These are phyloP conservation scores for Paracoccidioides lutzii DNA, from an alignment of 2,329 filamentous ascomycete species.

Conservation along the genomic window DNA sequence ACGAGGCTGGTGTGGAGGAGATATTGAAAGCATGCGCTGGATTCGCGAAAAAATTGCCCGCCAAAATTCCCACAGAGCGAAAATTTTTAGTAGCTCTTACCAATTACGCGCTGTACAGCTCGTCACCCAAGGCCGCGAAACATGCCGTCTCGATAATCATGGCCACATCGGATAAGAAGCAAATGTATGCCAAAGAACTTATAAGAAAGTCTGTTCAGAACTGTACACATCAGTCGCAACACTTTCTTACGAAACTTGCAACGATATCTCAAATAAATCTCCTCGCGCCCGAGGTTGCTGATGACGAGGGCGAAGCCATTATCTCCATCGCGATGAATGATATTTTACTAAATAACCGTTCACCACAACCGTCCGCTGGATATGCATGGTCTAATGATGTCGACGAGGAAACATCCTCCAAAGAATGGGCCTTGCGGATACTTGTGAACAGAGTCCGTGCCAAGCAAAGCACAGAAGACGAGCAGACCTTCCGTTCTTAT, in stretches of 20 bases:
- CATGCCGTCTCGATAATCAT: constrained; percentile 87
- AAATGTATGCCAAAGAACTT: constrained; percentile 75
- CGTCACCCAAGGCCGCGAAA: constrained; percentile 73
- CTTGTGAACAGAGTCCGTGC: constrained; percentile 74
- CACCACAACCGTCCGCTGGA: constrained; percentile 36
- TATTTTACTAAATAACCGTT: constrained; percentile 56
- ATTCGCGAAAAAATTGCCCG: constrained; percentile 74
- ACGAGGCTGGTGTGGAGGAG: constrained; percentile 66
- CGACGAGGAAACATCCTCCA: constrained; percentile 71
- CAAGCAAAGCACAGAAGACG: constrained; percentile 36
- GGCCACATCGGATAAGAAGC: constrained; percentile 61
- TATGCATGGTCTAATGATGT: constrained; percentile 58
- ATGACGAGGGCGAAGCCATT: constrained; percentile 63
- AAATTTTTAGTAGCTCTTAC: constrained; percentile 71
- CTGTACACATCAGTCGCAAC: constrained; percentile 57
- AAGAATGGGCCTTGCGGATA: constrained; percentile 70
- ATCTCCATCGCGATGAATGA: constrained; percentile 64
- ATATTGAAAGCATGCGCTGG: constrained; percentile 88
- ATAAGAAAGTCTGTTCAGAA: constrained; percentile 61
- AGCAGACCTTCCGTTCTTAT: constrained; percentile 35
- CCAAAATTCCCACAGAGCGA: constrained; percentile 68
- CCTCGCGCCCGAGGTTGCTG: constrained; percentile 57
- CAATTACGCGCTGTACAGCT: constrained; percentile 70
- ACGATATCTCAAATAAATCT: constrained; percentile 56
- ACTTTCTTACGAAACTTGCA: constrained; percentile 52